Conservation (phyloP, 768 basidiomycete genomes). For the Boletus edulis region DNA sequence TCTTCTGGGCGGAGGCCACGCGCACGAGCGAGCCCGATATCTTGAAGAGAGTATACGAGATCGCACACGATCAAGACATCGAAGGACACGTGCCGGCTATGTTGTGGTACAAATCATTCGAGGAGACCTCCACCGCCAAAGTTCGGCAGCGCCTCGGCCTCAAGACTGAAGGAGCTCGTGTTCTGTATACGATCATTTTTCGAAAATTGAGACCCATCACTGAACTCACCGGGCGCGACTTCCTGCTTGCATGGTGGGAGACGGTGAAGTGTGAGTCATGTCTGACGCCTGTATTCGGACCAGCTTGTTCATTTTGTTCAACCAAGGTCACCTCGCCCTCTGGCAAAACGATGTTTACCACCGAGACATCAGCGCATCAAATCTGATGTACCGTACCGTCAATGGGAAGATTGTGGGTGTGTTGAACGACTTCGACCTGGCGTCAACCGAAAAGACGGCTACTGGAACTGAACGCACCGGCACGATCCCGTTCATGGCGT, state of each 20-base stretch:
- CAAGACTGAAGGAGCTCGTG: not conserved
- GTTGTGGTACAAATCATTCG: not conserved
- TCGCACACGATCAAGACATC: too few species aligned
- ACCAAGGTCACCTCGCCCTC: not conserved
- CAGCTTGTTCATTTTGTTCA: too few species aligned
- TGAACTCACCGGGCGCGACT: not conserved
- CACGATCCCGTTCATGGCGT: too few species aligned
- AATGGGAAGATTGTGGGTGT: not conserved
- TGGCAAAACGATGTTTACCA: not conserved
- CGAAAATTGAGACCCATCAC: not conserved
- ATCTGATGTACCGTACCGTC: not conserved
- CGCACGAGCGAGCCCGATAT: slow-evolving; percentile 1
- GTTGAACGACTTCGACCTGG: not conserved
- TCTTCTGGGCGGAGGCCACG: not conserved
- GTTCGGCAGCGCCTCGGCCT: not conserved
- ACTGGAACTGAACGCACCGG: too few species aligned
- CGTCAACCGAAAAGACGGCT: not conserved
- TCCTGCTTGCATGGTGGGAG: too few species aligned
- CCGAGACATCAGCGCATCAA: not conserved
- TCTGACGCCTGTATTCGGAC: too few species aligned
- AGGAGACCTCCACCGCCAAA: not conserved
- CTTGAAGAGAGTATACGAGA: not conserved
- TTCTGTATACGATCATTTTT: slow-evolving; percentile 2
- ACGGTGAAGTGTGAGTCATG: too few species aligned
- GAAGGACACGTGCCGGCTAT: not conserved